Conservation (phyloP, 2,329 filamentous ascomycete species). For the Dryadomyces quercus-mongolicae region DNA sequence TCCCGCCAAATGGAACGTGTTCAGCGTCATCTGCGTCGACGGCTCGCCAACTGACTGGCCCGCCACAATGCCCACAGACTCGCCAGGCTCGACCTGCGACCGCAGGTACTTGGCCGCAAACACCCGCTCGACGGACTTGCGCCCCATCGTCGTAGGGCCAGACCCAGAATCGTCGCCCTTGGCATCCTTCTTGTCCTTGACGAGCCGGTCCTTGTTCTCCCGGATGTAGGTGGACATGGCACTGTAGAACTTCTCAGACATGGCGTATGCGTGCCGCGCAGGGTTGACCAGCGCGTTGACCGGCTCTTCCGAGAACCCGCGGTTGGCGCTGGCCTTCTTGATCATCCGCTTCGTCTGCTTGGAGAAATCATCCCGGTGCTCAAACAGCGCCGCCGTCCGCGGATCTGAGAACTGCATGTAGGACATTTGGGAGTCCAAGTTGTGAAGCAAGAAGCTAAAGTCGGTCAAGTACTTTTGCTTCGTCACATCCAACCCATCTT, state of each 20-base stretch:
- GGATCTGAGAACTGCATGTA: slow-evolving; percentile 55
- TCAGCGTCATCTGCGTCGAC: slow-evolving; percentile 97
- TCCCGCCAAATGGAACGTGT: slow-evolving; percentile 98
- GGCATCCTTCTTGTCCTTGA: slow-evolving; percentile 24
- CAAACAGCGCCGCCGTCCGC: slow-evolving; percentile 32
- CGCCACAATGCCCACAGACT: slow-evolving; percentile 93
- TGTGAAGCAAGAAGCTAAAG: slow-evolving; percentile 82
- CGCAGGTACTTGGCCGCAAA: slow-evolving; percentile 88
- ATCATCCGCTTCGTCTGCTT: slow-evolving; percentile 73
- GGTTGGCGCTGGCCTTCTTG: slow-evolving; percentile 53
- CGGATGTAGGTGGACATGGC: slow-evolving; percentile 67
- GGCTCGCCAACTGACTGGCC: slow-evolving; percentile 95
- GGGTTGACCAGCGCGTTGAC: slow-evolving; percentile 63
- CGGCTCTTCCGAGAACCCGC: slow-evolving; percentile 57
- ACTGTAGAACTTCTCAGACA: slow-evolving; percentile 74
- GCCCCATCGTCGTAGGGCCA: background rate
- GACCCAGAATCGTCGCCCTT: slow-evolving; percentile 11
- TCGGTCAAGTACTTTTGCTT: slow-evolving; percentile 87
- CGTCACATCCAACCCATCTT: slow-evolving; percentile 87
- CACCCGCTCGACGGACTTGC: slow-evolving; percentile 67
- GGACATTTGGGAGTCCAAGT: slow-evolving; percentile 68
- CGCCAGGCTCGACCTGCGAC: slow-evolving; percentile 85
- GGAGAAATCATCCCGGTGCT: slow-evolving; percentile 48
- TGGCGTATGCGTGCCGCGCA: slow-evolving; percentile 68
- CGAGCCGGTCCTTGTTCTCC: slow-evolving; percentile 53